Evolutionary conservation across 2,329 filamentous ascomycete genomes (phyloP).

Genomic region (Aureobasidium sp.): DNA sequence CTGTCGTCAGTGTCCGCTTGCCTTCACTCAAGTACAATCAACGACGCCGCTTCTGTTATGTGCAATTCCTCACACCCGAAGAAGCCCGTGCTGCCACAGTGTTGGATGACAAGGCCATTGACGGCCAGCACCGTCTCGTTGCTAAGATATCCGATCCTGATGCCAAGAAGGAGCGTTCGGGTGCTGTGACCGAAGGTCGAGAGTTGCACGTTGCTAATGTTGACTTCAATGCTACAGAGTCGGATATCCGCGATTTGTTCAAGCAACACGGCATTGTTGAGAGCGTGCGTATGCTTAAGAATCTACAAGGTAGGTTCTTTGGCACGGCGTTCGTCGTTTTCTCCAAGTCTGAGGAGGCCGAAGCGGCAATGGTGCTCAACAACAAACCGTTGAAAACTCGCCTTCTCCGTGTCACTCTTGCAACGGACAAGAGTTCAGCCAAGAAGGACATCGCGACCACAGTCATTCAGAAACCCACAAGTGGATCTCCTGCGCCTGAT

Average conservation of each 20-base stretch:
- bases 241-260: slow-evolving; percentile 65
- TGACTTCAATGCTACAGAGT: slow-evolving; percentile 68
- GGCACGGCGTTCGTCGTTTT: slow-evolving; percentile 80
- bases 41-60: slow-evolving; percentile 88
- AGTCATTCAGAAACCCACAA: slow-evolving; percentile 10
- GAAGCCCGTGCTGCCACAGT: slow-evolving; percentile 61
- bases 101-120: slow-evolving; percentile 64
- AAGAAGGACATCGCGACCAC: slow-evolving; percentile 18
- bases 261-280: slow-evolving; percentile 68
- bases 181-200: slow-evolving; percentile 76
- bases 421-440: slow-evolving; percentile 19
- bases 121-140: slow-evolving; percentile 60
- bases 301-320: slow-evolving; percentile 60
- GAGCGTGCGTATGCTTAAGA: slow-evolving; percentile 62
- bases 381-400: slow-evolving; percentile 29
- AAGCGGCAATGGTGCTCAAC: slow-evolving; percentile 28
- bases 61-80: slow-evolving; percentile 71
- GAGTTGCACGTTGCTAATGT: slow-evolving; percentile 85
- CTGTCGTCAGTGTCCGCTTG: slow-evolving; percentile 79
- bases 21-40: slow-evolving; percentile 87
- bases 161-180: slow-evolving; percentile 69
- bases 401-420: slow-evolving; percentile 29
- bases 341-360: slow-evolving; percentile 44
- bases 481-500: slow-evolving; percentile 15
- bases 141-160: slow-evolving; percentile 80